Evolutionary conservation across 345 rosid species (phyloP).

Genomic region (Eucalyptus sideroxylon): DNA sequence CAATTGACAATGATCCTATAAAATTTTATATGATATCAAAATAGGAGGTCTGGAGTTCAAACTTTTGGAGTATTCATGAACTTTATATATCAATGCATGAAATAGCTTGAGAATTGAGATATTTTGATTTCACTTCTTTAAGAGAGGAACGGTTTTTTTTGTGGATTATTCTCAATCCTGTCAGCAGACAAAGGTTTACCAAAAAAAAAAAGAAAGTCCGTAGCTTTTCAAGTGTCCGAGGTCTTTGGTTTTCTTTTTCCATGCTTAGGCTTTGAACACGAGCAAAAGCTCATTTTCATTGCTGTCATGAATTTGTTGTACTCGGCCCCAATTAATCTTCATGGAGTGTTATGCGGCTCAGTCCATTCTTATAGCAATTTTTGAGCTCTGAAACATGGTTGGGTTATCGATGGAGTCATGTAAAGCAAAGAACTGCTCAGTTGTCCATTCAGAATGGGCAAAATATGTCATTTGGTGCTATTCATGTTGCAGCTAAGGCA

Average conservation of each 20-base stretch:
- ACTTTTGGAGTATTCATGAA: not conserved
- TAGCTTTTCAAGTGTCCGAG: too few species aligned
- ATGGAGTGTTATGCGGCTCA: not conserved
- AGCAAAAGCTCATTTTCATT: not conserved
- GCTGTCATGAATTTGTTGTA: not conserved
- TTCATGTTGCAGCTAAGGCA: not conserved
- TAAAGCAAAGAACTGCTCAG: not conserved
- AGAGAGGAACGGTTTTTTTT: not conserved
- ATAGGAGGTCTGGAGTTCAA: fast-evolving
- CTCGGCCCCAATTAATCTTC: not conserved
- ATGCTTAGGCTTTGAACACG: too few species aligned
- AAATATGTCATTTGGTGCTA: not conserved
- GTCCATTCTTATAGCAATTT: not conserved
- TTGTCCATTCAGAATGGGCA: not conserved
- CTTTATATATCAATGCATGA: not conserved
- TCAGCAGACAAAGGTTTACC: too few species aligned
- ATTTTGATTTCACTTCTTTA: not conserved
- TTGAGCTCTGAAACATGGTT: not conserved
- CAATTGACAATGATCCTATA: fast-evolving
- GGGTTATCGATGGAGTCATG: not conserved
- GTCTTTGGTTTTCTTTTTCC: too few species aligned
- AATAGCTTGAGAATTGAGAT: fast-evolving
- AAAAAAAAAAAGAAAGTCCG: too few species aligned
- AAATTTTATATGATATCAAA: too few species aligned
- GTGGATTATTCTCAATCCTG: too few species aligned